These are phyloP conservation scores for carrot (Daucus carota) DNA, from an alignment of 129 eudicot genomes.

Conservation along the genomic window DH1_v3.0 NC_030386.2:4421001-4421500, in stretches of 20 bases:
- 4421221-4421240: conserved; percentile 46
- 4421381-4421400: conserved; percentile 11
- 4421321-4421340: conserved; percentile 20
- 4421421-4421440: conserved; percentile 47
- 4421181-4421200: conserved; percentile 41
- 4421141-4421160: conserved; percentile 35
- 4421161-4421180: conserved; percentile 47
- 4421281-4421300: conserved; percentile 47
- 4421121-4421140: conserved; percentile 33
- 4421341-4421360: conserved; percentile 20
- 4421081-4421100: conserved; percentile 23
- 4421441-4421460: conserved; percentile 70
- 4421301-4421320: conserved; percentile 27
- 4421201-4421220: conserved; percentile 39
- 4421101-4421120: conserved; percentile 29
- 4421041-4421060: conserved; percentile 22
- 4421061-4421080: conserved; percentile 17
- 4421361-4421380: conserved; percentile 14
- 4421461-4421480: conserved; percentile 83
- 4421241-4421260: conserved; percentile 32
- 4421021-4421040: conserved; percentile 24
- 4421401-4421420: conserved; percentile 20
- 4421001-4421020: conserved; percentile 25
- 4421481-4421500: conserved; percentile 87
- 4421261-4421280: conserved; percentile 23